These are phyloP conservation scores for Pythium sp. DNA, from an alignment of 352 stramenopile species.

Conservation along the genomic window DNA sequence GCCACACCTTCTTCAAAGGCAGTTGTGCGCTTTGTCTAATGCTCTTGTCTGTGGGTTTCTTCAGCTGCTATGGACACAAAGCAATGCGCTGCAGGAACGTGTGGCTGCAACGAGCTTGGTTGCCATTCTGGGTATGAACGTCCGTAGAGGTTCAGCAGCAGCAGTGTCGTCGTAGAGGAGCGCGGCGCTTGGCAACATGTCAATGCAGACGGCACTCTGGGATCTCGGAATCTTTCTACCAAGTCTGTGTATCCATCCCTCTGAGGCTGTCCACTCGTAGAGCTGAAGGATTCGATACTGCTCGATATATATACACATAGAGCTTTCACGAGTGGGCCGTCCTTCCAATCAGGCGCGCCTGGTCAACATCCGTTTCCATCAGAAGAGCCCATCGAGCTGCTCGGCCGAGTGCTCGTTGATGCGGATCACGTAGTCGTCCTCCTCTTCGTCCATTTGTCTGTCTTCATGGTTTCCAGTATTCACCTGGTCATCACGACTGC, in stretches of 20 bases:
- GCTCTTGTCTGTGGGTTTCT: neutral
- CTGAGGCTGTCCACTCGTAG: neutral
- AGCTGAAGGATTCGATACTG: neutral
- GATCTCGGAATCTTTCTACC: neutral
- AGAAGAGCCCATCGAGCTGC: neutral
- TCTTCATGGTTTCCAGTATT: neutral
- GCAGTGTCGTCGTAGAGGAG: neutral
- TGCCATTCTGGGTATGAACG: neutral
- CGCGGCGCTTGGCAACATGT: neutral
- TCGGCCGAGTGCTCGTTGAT: constrained; percentile 25
- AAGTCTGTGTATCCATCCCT: neutral
- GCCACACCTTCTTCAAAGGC: neutral
- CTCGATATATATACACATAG: neutral
- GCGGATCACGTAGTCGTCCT: constrained; percentile 49
- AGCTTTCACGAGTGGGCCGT: neutral
- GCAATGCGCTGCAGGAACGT: neutral
- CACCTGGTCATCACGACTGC: neutral
- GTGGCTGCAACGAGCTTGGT: neutral
- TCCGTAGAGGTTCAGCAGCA: neutral
- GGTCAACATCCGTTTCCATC: neutral
- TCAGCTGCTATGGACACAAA: neutral
- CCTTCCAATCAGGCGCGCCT: neutral
- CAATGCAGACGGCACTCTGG: neutral
- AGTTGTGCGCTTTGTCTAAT: too few species aligned
- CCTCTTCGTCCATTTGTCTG: constrained; percentile 12